Conservation (phyloP, 148 eudicot species). For the Cornus controversa region DNA sequence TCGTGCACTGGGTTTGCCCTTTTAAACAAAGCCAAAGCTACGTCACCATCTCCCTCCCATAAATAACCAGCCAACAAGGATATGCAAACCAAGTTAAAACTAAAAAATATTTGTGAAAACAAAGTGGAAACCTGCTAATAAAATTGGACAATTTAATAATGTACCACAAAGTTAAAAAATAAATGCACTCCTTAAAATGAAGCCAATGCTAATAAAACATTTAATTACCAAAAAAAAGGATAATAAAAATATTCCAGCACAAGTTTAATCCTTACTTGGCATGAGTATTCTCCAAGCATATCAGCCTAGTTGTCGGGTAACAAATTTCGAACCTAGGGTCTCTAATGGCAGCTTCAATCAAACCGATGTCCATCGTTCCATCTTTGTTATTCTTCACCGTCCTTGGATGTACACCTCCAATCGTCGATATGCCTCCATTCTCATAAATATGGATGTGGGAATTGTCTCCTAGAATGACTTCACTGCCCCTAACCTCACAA, state of each 20-base stretch:
- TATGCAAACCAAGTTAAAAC: neutral
- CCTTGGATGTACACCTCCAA: conserved; percentile 94
- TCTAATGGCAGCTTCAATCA: conserved; percentile 76
- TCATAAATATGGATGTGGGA: conserved; percentile 87
- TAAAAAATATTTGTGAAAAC: neutral
- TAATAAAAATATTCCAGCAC: neutral
- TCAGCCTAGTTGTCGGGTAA: conserved; percentile 76
- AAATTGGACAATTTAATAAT: neutral
- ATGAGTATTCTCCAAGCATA: conserved; percentile 92
- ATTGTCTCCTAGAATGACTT: conserved; percentile 82
- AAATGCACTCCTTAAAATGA: neutral
- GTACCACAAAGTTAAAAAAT: neutral
- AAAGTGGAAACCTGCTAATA: neutral
- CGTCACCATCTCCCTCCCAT: neutral
- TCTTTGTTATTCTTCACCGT: conserved; percentile 81
- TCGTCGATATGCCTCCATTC: conserved; percentile 93
- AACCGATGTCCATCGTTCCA: conserved; percentile 84
- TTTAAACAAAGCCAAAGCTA: too few species aligned
- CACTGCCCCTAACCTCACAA: conserved; percentile 88
- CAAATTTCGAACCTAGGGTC: conserved; percentile 55
- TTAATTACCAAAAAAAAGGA: neutral
- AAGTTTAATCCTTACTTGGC: conserved; percentile 60
- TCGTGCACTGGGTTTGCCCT: too few species aligned
- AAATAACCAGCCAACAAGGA: neutral
- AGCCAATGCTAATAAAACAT: neutral